Conservation (phyloP, 2,329 filamentous ascomycete genomes). For the Ceratocystis lukuohia region DNA sequence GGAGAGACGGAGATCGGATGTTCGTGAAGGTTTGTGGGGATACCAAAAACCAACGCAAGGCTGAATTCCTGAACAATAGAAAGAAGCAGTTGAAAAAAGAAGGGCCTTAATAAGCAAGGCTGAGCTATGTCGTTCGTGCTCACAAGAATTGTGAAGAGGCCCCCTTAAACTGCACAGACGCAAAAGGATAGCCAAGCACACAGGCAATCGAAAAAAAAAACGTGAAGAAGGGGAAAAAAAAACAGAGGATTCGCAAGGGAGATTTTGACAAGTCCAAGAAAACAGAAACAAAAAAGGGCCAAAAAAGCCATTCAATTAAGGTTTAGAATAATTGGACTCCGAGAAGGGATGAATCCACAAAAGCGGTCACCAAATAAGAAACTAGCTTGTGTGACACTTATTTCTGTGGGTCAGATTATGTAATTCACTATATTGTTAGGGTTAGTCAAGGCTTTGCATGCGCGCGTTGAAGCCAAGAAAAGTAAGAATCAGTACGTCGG, state of each 20-base stretch:
- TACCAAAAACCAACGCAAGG: not conserved
- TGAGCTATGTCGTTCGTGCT: not conserved
- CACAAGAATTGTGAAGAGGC: not conserved
- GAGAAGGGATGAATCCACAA: not conserved
- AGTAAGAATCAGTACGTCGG: too few species aligned
- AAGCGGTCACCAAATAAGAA: not conserved
- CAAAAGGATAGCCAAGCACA: not conserved
- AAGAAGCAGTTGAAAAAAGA: constrained; percentile 3
- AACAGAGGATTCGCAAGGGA: not conserved
- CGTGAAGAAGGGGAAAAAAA: constrained; percentile 1
- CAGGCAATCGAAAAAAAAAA: not conserved
- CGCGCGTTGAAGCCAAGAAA: too few species aligned
- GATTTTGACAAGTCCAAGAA: not conserved
- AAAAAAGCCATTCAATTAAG: too few species aligned
- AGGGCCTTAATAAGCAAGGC: not conserved
- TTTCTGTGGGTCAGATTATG: not conserved
- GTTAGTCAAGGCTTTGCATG: not conserved
- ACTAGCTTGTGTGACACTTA: not conserved
- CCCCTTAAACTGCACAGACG: not conserved
- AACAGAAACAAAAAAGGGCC: not conserved
- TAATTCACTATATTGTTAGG: not conserved
- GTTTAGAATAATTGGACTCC: too few species aligned
- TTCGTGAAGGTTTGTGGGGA: not conserved
- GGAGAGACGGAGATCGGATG: not conserved
- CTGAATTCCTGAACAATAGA: not conserved